Evolutionary conservation across 163 green algal species (phyloP), one percentile per base, ranked within the genome.

Genomic region (Volvox carteri): DNA sequence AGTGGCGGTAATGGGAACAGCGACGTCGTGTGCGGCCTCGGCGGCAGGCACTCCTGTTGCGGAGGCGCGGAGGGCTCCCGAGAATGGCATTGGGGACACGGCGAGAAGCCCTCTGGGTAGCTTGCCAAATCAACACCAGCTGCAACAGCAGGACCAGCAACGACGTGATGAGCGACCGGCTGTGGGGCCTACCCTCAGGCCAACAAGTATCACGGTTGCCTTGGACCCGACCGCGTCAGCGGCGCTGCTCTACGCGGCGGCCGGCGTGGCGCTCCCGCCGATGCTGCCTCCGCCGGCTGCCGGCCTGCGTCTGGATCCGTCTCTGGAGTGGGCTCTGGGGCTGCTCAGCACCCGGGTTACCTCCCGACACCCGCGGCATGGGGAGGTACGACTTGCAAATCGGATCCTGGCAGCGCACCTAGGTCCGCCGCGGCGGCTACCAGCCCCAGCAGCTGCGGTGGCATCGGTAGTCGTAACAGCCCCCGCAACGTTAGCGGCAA

Each of bases 251-350:
- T 86, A 16, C 58, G 58, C 39, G n/a, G 78, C 78, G 2, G 78
- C 39, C 28, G 78, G 78, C 3, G 56, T 86, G 56, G 16, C 23
- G 54, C 6, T 86, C 39, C 78, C 78, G 25, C 23, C 58, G 0
- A 16, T 6, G 56, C 56, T 86, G 56, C 77, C 77, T 16, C 37
- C 52, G 1, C 16, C 35, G 19, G 78, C 25, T 0, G 8, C 58
- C 16, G 56, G 56, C 11, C 78, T 37, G 8, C 56, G 4, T 6
- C 65, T 88, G 21, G 81, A 88, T 48, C 81, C 81, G 2, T 73
- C 81, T 1, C 65, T 88, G 65, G 67, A 88, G 25, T 88, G 81
- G 81, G 81, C 81, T 33, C 33, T 80, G 23, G 67, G 23, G 14
- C 11, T 80, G 65, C 81, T 88, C 14, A 88, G 81, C 67, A 23